A percentile compares a stretch with the other conserved stretches of the same genome.
Evolutionary conservation across 2,329 filamentous ascomycete genomes (phyloP).

Genomic region (Trichoderma brevicompactum): DNA sequence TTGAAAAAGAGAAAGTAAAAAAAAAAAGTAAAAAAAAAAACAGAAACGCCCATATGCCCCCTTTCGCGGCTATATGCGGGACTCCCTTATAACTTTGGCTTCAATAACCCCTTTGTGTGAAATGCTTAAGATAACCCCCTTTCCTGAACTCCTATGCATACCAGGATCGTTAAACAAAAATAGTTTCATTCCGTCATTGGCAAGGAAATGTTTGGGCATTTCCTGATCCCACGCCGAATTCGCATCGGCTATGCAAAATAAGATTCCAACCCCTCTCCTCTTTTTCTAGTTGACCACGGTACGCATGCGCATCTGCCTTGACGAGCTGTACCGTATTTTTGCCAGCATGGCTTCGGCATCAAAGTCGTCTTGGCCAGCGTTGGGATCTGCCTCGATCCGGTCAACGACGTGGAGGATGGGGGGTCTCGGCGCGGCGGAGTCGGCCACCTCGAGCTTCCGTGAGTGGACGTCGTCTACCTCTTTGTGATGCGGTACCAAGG

Average conservation of each 20-base stretch:
- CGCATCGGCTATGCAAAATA: constrained; percentile 20
- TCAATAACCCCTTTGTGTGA: constrained; percentile 25
- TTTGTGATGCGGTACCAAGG: constrained; percentile 42
- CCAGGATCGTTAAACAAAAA: constrained; percentile 29
- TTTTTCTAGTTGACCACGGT: constrained; percentile 26
- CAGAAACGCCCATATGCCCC: constrained; percentile 26
- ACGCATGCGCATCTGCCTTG: constrained; percentile 45
- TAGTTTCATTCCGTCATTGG: constrained; percentile 28
- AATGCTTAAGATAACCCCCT: constrained; percentile 24
- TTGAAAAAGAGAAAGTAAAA: background rate
- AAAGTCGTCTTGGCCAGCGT: constrained; percentile 49
- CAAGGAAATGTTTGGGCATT: constrained; percentile 17
- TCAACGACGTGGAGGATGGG: constrained; percentile 31
- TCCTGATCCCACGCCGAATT: constrained; percentile 20
- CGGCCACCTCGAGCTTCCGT: constrained; percentile 34
- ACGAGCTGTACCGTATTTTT: constrained; percentile 50
- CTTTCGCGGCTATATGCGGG: constrained; percentile 25
- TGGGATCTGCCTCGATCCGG: constrained; percentile 42
- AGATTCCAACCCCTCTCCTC: background rate
- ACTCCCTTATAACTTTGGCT: constrained; percentile 18
- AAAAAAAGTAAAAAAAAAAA: constrained; percentile 3
- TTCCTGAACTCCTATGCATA: constrained; percentile 30
- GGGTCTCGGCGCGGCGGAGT: constrained; percentile 31
- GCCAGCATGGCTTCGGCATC: constrained; percentile 46
- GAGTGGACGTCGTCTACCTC: constrained; percentile 36